Evolutionary conservation across 257 asterid genomes (phyloP).

Genomic region (Solanum megistacrolobum): DNA sequence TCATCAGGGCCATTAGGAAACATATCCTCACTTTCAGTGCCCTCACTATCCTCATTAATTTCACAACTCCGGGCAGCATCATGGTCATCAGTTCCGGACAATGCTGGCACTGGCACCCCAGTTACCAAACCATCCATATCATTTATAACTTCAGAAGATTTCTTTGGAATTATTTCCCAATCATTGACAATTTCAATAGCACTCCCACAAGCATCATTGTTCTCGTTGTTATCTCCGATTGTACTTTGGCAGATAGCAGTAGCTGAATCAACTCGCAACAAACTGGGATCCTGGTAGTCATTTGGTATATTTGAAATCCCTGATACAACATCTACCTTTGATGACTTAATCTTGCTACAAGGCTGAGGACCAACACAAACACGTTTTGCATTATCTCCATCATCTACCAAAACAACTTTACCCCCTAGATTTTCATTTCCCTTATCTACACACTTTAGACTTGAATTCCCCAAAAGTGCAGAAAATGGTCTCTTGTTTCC

Average conservation of each 20-base stretch:
- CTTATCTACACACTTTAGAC: neutral
- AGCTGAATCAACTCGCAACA: neutral
- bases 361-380: constrained; percentile 24
- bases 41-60: constrained; percentile 30
- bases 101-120: neutral
- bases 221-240: constrained; percentile 5
- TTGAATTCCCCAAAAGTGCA: constrained; percentile 5
- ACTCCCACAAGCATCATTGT: constrained; percentile 1
- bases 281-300: constrained; percentile 16
- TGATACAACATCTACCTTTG: constrained; percentile 28
- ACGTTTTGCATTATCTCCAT: constrained; percentile 22
- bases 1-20: constrained; percentile 29
- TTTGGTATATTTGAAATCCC: constrained; percentile 19
- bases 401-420: constrained; percentile 10
- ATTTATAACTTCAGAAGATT: neutral
- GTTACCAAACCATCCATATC: neutral
- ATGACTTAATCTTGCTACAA: constrained; percentile 32
- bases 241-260: constrained; percentile 6
- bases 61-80: constrained; percentile 13
- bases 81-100: neutral
- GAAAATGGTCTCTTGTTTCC: constrained; percentile 33
- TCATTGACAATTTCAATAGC: neutral
- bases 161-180: neutral
- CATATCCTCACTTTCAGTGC: constrained; percentile 16
- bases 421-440: constrained; percentile 17